Base-by-base conservation (phyloP, 495 filamentous ascomycete species). In the Evansstolkia leycettana region DNA sequence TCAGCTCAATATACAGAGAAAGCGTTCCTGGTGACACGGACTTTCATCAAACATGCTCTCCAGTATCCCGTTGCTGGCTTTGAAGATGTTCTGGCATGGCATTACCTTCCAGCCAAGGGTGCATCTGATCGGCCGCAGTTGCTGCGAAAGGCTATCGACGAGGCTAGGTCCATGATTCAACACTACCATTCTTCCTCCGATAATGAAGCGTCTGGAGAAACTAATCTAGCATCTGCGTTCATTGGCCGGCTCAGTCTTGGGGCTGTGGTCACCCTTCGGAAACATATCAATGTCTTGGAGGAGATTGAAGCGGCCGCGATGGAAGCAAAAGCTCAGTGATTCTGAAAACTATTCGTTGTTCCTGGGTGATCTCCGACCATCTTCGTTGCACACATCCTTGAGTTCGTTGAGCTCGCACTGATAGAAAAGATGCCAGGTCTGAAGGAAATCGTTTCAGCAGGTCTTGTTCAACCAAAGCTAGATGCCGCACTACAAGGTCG, bases 1-100 rank as follows among this genome's bases (percentile, higher is more conserved):
- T 65, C 63, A 13, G 51, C 52, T 4, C 55, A 67, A 10, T 78
- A 78, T 40, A 66, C 61, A 3, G 73, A 78, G 41, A 70, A 65
- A 34, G 57, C 68, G 3, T 76, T 70, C 31, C 58, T 77, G 19
- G 47, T 70, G 34, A 52, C 74, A 0, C 57, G 70, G 5, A 57
- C 38, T 8, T 77, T 78, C 40, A 68, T 78, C 26, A 53, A 58
- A 17, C 59, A 61, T 37, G 70, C 64, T 6, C 43, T 78, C 6
- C 39, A 50, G 16, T 28, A 53, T n/a, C 54, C 57, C 5, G 50
- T 65, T 5, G 17, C 42, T 5, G 69, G 67, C 2, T 55, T 76
- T 8, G 60, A 57, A 25, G 55, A 69, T 25, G 58, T 72, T 30
- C 46, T 76, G n/a, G 35, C 46, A 1, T 74, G 63, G 62, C 37